Evolutionary conservation across 257 asterid genomes (phyloP), one percentile per base, ranked within the genome.

Genomic region (Jacaranda mimosifolia): DNA sequence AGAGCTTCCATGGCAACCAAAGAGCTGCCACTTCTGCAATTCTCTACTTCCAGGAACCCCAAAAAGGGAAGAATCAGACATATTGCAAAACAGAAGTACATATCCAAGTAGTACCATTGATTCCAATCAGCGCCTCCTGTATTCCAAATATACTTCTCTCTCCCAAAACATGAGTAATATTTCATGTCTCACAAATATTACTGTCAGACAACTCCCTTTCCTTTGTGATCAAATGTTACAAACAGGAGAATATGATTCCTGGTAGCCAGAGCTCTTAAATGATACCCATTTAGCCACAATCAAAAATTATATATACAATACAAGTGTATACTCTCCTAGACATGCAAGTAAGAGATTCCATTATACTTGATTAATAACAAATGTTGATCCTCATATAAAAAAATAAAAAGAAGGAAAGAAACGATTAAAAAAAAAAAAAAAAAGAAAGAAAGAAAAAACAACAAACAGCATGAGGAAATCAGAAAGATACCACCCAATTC

Each of bases 81-180:
- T 1, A 48, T 48, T 9, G 53, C 53, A 48, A 10, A 9, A 9
- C 4, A 9, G 8, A 75, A 75, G 8, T 26, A 52, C 58, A 60
- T 58, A 67, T 42, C 58, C 70, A 57, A 32, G 39, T 58, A 40
- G 49, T 69, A 69, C 4, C 12, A 70, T 68, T 69, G 63, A 45
- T 59, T 69, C 45, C 62, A 5, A 36, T n/a, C 55, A 48, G 8
- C 19, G 40, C 18, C 35, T 59, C n/a, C 58, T 40, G 46, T 57
- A 43, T 55, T 58, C 8, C 18, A 36, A 21, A 59, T 73, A 55
- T 55, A 49, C 15, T 49, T 51, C 9, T 40, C 67, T 56, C 49
- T 38, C 69, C 2, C 45, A 57, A 60, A 21, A 40, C n/a, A 68
- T 1, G 6, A 26, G 21, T 68, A 49, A 64, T 49, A 69, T 48